Conservation (phyloP, 176 grass and related monocot genomes). For the Oryza glumipatula region DNA sequence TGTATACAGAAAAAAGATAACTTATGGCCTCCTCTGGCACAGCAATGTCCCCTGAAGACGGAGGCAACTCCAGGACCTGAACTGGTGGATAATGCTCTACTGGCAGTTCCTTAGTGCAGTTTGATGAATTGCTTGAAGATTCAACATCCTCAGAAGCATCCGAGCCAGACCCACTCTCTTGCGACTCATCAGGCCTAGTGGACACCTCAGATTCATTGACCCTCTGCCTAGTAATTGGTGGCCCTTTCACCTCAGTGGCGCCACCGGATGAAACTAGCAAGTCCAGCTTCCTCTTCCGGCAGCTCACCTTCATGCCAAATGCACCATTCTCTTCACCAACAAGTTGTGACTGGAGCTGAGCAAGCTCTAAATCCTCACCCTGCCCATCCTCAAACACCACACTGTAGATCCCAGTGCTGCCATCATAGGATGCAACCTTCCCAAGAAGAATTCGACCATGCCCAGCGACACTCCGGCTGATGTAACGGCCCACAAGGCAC, state of each 20-base stretch:
- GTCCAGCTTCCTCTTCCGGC: slow-evolving; percentile 91
- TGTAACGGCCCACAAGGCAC: slow-evolving; percentile 61
- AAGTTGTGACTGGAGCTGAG: slow-evolving; percentile 50
- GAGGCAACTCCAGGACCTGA: slow-evolving; percentile 61
- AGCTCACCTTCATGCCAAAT: slow-evolving; percentile 78
- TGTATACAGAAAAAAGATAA: slow-evolving; percentile 87
- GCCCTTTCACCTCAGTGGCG: slow-evolving; percentile 31
- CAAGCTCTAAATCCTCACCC: slow-evolving; percentile 43
- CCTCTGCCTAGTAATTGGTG: slow-evolving; percentile 46
- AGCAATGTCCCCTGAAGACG: slow-evolving; percentile 72
- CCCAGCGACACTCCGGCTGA: slow-evolving; percentile 45
- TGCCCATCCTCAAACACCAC: slow-evolving; percentile 67
- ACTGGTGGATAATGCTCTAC: slow-evolving; percentile 41
- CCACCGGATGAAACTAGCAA: slow-evolving; percentile 55
- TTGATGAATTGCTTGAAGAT: slow-evolving; percentile 78
- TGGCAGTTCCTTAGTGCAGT: slow-evolving; percentile 47
- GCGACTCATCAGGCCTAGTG: slow-evolving; percentile 35
- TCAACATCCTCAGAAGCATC: slow-evolving; percentile 73
- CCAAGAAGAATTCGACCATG: slow-evolving; percentile 48
- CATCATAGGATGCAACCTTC: slow-evolving; percentile 55
- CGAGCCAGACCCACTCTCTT: slow-evolving; percentile 45
- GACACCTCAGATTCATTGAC: slow-evolving; percentile 45
- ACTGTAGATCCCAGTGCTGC: slow-evolving; percentile 5
- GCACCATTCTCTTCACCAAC: slow-evolving; percentile 39
- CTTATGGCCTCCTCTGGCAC: slow-evolving; percentile 76